These are phyloP conservation scores for Tephrocybe sp. DNA, from an alignment of 768 basidiomycete genomes.

Conservation along the genomic window DNA sequence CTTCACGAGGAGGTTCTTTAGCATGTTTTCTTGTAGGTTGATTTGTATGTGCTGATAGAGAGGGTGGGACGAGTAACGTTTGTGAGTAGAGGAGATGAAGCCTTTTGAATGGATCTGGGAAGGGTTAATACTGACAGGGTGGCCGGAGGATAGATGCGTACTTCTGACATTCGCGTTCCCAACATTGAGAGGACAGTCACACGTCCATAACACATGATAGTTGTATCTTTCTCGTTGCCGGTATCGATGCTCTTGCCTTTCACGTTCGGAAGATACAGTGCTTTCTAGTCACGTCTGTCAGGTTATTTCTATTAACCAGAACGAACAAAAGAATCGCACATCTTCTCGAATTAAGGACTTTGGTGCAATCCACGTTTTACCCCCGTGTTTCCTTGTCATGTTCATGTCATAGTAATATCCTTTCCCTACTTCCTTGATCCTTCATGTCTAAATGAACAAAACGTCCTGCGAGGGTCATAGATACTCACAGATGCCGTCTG, in stretches of 20 bases:
- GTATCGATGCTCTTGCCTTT: constrained; percentile 64
- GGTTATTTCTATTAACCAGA: background rate
- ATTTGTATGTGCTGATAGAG: constrained; percentile 77
- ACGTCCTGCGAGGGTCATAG: background rate
- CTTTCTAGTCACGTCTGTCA: constrained; percentile 57
- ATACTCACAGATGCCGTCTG: constrained; percentile 56
- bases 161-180: constrained; percentile 87
- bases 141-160: constrained; percentile 25
- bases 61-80: constrained; percentile 50
- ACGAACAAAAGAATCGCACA: constrained; percentile 43
- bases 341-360: constrained; percentile 86
- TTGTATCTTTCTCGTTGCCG: constrained; percentile 63
- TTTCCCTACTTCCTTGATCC: constrained; percentile 56
- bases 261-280: constrained; percentile 89
- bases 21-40: constrained; percentile 91
- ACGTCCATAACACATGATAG: constrained; percentile 69
- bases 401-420: constrained; percentile 88
- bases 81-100: constrained; percentile 59
- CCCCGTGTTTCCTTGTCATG: constrained; percentile 76
- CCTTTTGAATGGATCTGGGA: constrained; percentile 73
- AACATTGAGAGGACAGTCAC: constrained; percentile 81
- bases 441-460: constrained; percentile 16
- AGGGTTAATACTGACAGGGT: background rate
- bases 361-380: constrained; percentile 94
- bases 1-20: constrained; percentile 88